phyloP scores from a whole-genome alignment of 495 filamentous ascomycete species.

The Cryomyces minteri region DNA sequence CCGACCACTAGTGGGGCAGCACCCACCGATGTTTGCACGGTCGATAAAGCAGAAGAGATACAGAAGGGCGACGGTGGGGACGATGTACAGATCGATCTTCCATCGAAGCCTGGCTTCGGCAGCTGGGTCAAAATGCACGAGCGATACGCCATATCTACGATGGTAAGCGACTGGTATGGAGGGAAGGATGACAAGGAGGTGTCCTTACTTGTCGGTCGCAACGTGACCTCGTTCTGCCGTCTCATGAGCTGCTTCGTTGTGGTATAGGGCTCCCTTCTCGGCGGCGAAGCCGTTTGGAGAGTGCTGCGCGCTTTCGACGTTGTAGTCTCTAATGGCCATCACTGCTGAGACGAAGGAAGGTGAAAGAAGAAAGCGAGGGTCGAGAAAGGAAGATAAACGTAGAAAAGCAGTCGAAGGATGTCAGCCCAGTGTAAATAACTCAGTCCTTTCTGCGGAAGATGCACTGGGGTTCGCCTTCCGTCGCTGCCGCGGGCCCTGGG shows the following conservation, averaged over 20 bases:
- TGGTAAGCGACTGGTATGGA: background rate
- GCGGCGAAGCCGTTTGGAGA: background rate
- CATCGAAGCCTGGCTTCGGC: conserved; percentile 31
- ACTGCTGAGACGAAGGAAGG: background rate
- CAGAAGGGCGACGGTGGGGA: conserved; percentile 28
- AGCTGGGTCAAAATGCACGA: conserved; percentile 36
- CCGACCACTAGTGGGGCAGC: background rate
- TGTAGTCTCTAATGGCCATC: background rate
- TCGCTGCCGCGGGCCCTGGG: too few relatives aligned
- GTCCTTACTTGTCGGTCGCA: conserved; percentile 39
- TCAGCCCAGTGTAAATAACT: too few relatives aligned
- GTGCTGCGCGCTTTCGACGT: background rate
- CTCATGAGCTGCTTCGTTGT: conserved; percentile 20
- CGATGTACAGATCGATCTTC: conserved; percentile 29
- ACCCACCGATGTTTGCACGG: conserved; percentile 16
- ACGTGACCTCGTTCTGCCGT: conserved; percentile 38
- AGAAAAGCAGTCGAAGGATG: too few relatives aligned
- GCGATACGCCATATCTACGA: conserved; percentile 32
- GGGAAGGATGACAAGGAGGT: background rate
- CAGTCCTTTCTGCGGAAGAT: too few relatives aligned
- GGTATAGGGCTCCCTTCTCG: background rate
- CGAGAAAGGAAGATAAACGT: background rate
- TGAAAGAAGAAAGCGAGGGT: background rate
- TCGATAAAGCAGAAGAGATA: conserved; percentile 38
- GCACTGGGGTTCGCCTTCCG: too few relatives aligned